Evolutionary conservation across 2,329 filamentous ascomycete species (phyloP), one percentile per base, ranked within the genome.

Genomic region (Lachnellula suecica): DNA sequence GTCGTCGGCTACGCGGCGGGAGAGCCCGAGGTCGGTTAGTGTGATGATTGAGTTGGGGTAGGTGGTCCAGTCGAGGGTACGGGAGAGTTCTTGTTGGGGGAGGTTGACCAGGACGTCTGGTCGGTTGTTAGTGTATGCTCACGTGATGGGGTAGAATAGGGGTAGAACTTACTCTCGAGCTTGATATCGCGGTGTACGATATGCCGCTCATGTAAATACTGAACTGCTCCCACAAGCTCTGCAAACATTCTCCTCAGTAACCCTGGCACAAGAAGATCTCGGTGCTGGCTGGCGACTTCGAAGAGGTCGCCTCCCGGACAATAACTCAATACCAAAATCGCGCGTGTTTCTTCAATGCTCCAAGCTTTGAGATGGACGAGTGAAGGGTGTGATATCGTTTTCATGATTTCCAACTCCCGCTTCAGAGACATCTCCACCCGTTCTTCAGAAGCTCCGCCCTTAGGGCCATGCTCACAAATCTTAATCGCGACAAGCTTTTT

Each of bases 121-220:
- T 47, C 10, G 37, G 15, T 11, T 44, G 17, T 47, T 60, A 46
- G 62, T 54, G 22, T 45, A 29, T 27, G 37, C 27, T 41, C 45
- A 47, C 24, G 38, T 54, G 22, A 40, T 49, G n/a, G 44, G 42
- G 41, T n/a, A 27, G 29, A 42, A 61, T 54, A 55, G 61, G 59
- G 54, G 59, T 58, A 58, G 59, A 55, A 78, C 85, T 72, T 80
- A 94, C 89, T 99, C 77, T 99, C 94, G 53, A 99, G 85, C 74
- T 99, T 99, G 71, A 99, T 95, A 70, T 99, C 94, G 54, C 94
- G 85, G 69, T 99, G 94, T 49, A 97, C 93, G 67, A 99, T 96
- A 61, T 83, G 86, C 63, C 89, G 78, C 49, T 83, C 77, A 70
- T 99, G 94, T 44, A 99, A 76, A 73, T 97, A 97, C 52, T 80